A percentile compares a stretch with the other conserved stretches of the same genome.
Evolutionary conservation across 2,329 filamentous ascomycete species (phyloP).

Genomic region (Sporothrix pseudoabietina): DNA sequence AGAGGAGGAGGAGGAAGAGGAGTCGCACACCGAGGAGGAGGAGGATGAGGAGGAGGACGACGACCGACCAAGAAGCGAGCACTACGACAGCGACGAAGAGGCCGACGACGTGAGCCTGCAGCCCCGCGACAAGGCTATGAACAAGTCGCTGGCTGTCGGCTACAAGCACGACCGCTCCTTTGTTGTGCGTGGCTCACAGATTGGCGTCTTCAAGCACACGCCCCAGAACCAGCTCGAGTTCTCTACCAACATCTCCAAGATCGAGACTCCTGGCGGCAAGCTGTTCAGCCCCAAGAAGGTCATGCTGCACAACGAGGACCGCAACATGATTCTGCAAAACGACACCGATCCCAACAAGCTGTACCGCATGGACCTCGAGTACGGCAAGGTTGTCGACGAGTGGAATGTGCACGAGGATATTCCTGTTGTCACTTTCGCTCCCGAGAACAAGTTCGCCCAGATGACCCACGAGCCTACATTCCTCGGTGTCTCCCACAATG

Average conservation of each 20-base stretch:
- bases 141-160: slow-evolving; percentile 93
- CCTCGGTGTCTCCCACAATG: slow-evolving; percentile 88
- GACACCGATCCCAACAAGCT: slow-evolving; percentile 81
- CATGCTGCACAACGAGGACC: slow-evolving; percentile 90
- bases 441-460: slow-evolving; percentile 97
- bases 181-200: slow-evolving; percentile 95
- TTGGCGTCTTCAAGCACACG: slow-evolving; percentile 97
- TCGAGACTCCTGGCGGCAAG: slow-evolving; percentile 83
- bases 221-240: slow-evolving; percentile 91
- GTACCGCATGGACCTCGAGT: slow-evolving; percentile 96
- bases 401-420: slow-evolving; percentile 99
- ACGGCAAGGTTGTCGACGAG: slow-evolving; percentile 96
- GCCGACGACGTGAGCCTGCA: slow-evolving; percentile 79
- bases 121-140: slow-evolving; percentile 70
- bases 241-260: slow-evolving; percentile 94
- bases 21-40: slow-evolving; percentile 47
- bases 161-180: slow-evolving; percentile 98
- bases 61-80: slow-evolving; percentile 57
- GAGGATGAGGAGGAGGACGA: slow-evolving; percentile 61
- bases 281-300: slow-evolving; percentile 94
- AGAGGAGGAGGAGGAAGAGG: slow-evolving; percentile 42
- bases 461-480: slow-evolving; percentile 96
- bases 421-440: slow-evolving; percentile 85
- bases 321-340: slow-evolving; percentile 87
- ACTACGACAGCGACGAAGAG: slow-evolving; percentile 61